Base-by-base conservation (phyloP, 306 rosid genomes). In the Gleditsia sinensis region DNA sequence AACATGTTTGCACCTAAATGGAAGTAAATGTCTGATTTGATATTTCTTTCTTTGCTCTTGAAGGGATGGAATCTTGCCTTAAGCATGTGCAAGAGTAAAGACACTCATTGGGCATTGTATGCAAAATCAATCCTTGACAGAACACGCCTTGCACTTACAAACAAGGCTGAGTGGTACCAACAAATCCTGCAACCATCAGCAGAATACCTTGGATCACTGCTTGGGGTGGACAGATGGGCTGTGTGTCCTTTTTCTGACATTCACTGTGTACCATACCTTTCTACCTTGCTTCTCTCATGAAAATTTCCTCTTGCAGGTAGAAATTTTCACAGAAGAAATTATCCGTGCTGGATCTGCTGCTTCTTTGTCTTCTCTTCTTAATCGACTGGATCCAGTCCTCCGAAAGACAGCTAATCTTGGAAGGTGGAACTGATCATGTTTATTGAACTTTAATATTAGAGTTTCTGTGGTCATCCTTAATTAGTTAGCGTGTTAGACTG, bases 311-410 rank as follows among this genome's bases (percentile, higher is more conserved):
- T 82, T 82, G 68, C 86, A 94, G 99, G 90, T 92, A 71, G 88
- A 85, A 75, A 92, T 94, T 88, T 94, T 94, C 83, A 92, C 97
- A 21, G 99, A 94, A 90, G 99, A 94, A 88, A 82, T 94, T 71
- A 90, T 94, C 73, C 97, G 99, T 67, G 91, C 97, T 80, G 99
- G 99, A 74, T 90, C 99, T 75, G 99, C 99, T 67, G 96, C 99
- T 77, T 87, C 97, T 40, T 82, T 94, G 79, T 94, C 99, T 61
- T 48, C 91, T 72, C 97, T 94, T 54, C 87, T 94, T 57, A 94
- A 92, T 82, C 84, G 93, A 77, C 91, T 94, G 50, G 99, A 94
- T 86, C 99, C 96, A 4, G 90, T 90, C 69, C 97, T 94, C 79
- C 90, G 99, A 62, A 87, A 90, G 86, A 88, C 92, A 67, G 99